Evolutionary conservation across 331 rosid genomes (phyloP), one percentile per base, ranked within the genome.

Genomic region (Rosa hybrid): DNA sequence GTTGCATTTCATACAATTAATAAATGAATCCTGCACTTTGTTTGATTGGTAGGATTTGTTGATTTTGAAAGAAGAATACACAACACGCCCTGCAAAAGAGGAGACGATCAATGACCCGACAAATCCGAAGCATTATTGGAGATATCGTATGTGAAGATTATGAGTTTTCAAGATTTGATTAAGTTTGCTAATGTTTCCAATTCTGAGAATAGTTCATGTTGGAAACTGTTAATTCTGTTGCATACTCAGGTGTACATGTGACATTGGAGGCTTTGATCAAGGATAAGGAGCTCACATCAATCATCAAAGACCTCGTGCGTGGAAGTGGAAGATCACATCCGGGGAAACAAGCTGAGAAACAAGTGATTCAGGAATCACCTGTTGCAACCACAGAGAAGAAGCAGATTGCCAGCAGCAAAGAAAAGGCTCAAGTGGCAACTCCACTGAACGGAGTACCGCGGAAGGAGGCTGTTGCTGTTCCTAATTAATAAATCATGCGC

Each of bases 101-200:
- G 99, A 95, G 90, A 93, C 97, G 4, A 90, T 95, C 88, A 93
- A 95, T 12, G 96, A 95, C 86, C 99, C 99, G 18, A 95, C 99
- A n/a, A 95, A 95, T 81, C 98, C 99, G 0, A 95, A 91, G 87
- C 99, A 95, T 82, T 95, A 95, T 78, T 95, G 99, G 99, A 89
- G 99, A 95, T 95, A 68, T 77, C 99, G 99, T 95, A 89, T n/a
- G 97, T 83, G 44, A 83, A 65, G 51, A 53, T 45, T 82, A 72
- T 60, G 57, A 46, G 13, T 44, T 48, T 71, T 69, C 21, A 44
- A 60, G 8, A 60, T 54, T 50, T 18, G 44, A 4, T 46, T 14
- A 5, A 25, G 25, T 46, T 44, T 44, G n/a, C n/a, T 16, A 21
- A 0, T 56, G 51, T 68, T 74, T 68, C 65, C 76, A 50, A 16